Evolutionary conservation across 768 basidiomycete genomes (phyloP), one percentile per base, ranked within the genome.

Genomic region (Suillus subluteus): DNA sequence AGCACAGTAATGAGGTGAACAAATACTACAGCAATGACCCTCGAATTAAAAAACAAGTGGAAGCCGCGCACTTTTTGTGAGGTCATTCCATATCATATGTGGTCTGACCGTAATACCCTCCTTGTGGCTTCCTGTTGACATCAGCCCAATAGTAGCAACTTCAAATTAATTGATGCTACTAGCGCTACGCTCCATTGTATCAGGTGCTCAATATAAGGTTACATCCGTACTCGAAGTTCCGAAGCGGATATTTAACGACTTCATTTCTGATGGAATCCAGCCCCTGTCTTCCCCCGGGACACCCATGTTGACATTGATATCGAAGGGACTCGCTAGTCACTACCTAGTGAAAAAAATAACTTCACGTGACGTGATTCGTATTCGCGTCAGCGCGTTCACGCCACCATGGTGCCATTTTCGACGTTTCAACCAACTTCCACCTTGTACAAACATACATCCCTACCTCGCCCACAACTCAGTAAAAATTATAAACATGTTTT

Each of bases 331-430:
- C 13, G 9, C 37, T 37, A 37, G 37, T 38, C 3, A 38, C 37
- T 38, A 38, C 13, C 2, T 13, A 40, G 12, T 40, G 40, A 43
- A 5, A 15, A 43, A 30, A 32, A 23, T 73, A 70, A 72, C 56
- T 56, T 2, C 72, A 73, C 72, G 72, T 74, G 72, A 74, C 65
- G 2, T 40, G 40, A 11, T 41, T 9, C 9, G 23, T 18, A 41
- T 15, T 9, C 58, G 58, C 58, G 58, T 41, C 32, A 32, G 32
- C 32, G 32, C 32, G 32, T 26, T 26, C 26, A 3, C 32, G 32
- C 32, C 4, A 13, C 38, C 38, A 12, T 26, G 26, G 26, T 26
- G 26, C 21, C 18, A 13, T 58, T 37, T 32, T 35, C 55, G 35
- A 37, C 30, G n/a, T 58, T 21, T 58, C 38, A 40, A 41, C 58